Evolutionary conservation across 345 rosid genomes (phyloP).

Genomic region (Raphanus sativus): DNA sequence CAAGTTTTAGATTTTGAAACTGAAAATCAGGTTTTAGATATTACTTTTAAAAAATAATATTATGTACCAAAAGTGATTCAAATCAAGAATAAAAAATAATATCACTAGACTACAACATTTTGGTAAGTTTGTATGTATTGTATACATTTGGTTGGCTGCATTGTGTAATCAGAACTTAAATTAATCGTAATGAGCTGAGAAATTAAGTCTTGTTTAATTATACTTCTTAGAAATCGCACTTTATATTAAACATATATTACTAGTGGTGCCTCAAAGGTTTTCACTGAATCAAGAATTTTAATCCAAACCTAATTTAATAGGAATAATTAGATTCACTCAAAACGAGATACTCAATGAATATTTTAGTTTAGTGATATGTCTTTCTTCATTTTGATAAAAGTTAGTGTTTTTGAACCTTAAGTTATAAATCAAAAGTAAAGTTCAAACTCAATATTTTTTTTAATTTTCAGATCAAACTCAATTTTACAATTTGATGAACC

Average conservation of each 20-base stretch:
- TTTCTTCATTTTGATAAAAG: neutral
- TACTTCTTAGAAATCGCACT: no score
- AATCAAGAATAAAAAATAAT: no score
- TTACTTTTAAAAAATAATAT: no score
- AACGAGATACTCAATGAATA: neutral
- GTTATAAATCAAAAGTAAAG: neutral
- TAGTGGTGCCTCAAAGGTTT: no score
- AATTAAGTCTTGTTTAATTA: neutral
- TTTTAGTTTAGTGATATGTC: neutral
- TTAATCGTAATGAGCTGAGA: neutral
- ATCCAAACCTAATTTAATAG: neutral
- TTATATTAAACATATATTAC: no score
- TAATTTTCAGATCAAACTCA: no score
- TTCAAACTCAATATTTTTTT: neutral
- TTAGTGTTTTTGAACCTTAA: neutral
- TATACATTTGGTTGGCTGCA: constrained; percentile 2
- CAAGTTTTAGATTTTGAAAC: no score
- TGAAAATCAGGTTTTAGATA: no score
- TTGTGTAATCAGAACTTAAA: neutral
- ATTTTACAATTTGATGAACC: neutral
- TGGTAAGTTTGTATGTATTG: neutral
- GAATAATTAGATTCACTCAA: neutral
- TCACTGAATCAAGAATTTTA: neutral
- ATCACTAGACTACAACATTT: no score
- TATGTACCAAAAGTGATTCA: no score